Conservation (phyloP, 495 filamentous ascomycete species). For the Baudoinia panamericana region DNA sequence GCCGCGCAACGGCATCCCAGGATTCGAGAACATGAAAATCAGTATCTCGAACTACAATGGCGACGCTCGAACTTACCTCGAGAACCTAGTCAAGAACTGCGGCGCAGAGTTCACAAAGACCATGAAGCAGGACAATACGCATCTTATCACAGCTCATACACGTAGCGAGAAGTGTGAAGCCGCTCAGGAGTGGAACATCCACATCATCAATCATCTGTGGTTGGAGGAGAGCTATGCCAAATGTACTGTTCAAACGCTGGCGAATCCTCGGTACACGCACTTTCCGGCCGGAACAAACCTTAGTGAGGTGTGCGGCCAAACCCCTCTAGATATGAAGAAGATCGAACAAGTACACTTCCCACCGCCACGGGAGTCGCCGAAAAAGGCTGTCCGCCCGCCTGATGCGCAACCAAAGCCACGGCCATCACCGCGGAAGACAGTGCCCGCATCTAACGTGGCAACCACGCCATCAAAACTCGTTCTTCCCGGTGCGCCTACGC, state of each 20-base stretch:
- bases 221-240: conserved; percentile 92
- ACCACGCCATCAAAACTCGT: neutral
- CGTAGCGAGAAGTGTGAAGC: conserved; percentile 83
- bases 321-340: conserved; percentile 45
- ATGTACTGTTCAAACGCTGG: conserved; percentile 55
- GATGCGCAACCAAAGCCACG: neutral
- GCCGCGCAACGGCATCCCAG: conserved; percentile 58
- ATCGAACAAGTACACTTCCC: conserved; percentile 46
- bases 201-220: conserved; percentile 92
- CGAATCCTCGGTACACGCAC: conserved; percentile 57
- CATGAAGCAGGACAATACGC: conserved; percentile 86
- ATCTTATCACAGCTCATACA: conserved; percentile 81
- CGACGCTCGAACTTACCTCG: conserved; percentile 83
- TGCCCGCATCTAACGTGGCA: conserved; percentile 4
- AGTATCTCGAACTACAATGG: conserved; percentile 92
- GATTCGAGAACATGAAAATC: conserved; percentile 62
- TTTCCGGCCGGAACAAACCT: conserved; percentile 86
- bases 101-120: conserved; percentile 69
- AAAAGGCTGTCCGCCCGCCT: neutral
- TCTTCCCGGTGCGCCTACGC: neutral
- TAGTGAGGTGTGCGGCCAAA: conserved; percentile 83
- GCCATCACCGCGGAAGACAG: conserved; percentile 1
- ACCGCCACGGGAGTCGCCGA: conserved; percentile 7
- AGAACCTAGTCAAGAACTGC: conserved; percentile 71
- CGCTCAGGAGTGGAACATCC: conserved; percentile 79